Base-by-base conservation (phyloP, 805 yeast genomes). In the Candida glaebosa region DNA sequence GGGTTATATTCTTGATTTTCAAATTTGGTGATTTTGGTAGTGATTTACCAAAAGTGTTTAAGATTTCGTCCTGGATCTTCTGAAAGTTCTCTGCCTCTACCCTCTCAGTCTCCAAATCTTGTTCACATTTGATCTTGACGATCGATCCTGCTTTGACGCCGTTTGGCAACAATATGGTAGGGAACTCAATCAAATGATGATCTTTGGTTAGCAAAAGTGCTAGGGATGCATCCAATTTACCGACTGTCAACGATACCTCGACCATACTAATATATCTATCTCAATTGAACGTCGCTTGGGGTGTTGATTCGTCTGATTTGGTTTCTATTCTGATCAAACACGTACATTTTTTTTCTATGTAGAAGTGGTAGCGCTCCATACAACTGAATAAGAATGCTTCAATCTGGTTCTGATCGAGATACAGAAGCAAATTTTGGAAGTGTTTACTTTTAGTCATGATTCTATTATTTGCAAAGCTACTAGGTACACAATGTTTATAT, bases 181-280 rank as follows among this genome's bases (percentile, higher is more conserved):
- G 99, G 55, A 91, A 93, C 57, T 93, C 99, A 49, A 93, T 90
- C 46, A 91, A 73, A 58, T 90, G 96, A 61, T 91, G 98, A 60
- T 91, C 93, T 42, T 84, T 78, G 15, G 99, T 91, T 30, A 95
- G 76, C 34, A 93, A 72, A 36, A 93, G 72, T 22, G 98, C 98
- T 60, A 93, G 71, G 2, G 97, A 89, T 9, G 97, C 96, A 60
- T 93, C 99, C 34, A 91, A 73, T 67, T 90, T 90, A 37, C 98
- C 99, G 16, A 93, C 97, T 0, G 97, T 90, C 30, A 91, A 75
- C 33, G 95, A 84, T 8, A 90, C 96, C 64, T 88, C 93, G 24
- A 89, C 95, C 87, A 84, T 84, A 8, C 9, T 41, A 18, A 12
- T 14, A 14, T 6, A 22, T 7, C 10, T 7, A 7, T 10, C 7